phyloP scores from a whole-genome alignment of 768 basidiomycete genomes.

The Boletus eberwhitei region DNA sequence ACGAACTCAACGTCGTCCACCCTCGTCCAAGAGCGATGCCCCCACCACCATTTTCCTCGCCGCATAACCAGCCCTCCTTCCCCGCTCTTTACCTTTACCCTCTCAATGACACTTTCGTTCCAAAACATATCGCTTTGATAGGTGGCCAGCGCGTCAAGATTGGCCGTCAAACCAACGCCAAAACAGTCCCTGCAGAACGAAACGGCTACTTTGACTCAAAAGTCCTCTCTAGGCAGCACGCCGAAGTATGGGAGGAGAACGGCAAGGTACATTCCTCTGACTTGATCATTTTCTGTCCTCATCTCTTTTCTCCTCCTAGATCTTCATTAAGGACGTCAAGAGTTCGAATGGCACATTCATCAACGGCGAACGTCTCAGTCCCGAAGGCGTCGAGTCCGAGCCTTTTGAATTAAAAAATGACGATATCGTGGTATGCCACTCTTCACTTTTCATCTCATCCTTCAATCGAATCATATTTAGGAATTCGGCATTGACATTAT shows the following conservation, averaged over 20 bases:
- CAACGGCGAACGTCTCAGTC: constrained; percentile 88
- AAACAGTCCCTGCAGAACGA: constrained; percentile 87
- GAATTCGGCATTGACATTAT: constrained; percentile 99
- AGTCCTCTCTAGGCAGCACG: constrained; percentile 90
- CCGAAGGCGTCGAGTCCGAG: constrained; percentile 86
- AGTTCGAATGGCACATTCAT: constrained; percentile 98
- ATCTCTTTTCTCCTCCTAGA: constrained; percentile 43
- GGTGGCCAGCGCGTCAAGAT: constrained; percentile 76
- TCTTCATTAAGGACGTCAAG: constrained; percentile 98
- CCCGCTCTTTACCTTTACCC: constrained; percentile 76
- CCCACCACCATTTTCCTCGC: constrained; percentile 32
- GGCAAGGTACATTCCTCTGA: constrained; percentile 59
- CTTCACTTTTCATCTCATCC: neutral
- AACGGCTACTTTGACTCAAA: constrained; percentile 99
- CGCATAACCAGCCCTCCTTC: constrained; percentile 24
- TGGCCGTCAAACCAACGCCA: constrained; percentile 92
- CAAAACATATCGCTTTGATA: constrained; percentile 87
- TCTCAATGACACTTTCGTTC: constrained; percentile 89
- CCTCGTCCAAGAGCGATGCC: constrained; percentile 28
- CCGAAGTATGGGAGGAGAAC: constrained; percentile 95
- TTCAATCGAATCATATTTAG: constrained; percentile 37
- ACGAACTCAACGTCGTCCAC: constrained; percentile 17
- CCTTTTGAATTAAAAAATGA: constrained; percentile 93
- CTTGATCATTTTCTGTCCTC: constrained; percentile 5
- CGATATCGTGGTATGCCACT: constrained; percentile 82